Evolutionary conservation across 805 yeast genomes (phyloP).

Genomic region (Candida alai): DNA sequence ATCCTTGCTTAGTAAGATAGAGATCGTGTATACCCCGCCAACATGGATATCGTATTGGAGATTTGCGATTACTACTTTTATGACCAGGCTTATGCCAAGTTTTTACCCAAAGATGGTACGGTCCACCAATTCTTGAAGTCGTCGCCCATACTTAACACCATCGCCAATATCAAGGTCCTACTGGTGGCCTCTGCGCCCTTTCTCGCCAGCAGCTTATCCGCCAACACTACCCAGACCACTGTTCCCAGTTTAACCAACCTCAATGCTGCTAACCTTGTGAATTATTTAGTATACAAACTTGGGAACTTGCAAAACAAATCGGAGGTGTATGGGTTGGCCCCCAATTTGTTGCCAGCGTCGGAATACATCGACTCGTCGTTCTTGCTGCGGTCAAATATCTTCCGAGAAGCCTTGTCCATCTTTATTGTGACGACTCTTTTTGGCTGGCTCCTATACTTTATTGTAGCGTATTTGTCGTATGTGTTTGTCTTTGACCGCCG

Average conservation of each 20-base stretch:
- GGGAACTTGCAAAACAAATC: slow-evolving; percentile 23
- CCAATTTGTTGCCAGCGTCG: slow-evolving; percentile 53
- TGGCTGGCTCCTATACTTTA: slow-evolving; percentile 80
- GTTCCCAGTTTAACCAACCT: background rate
- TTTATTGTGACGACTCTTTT: slow-evolving; percentile 70
- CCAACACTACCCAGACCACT: background rate
- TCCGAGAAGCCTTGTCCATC: slow-evolving; percentile 69
- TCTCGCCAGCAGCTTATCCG: background rate
- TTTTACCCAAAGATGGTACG: slow-evolving; percentile 33
- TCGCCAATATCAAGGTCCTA: slow-evolving; percentile 2
- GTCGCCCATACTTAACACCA: slow-evolving; percentile 5
- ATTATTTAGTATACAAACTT: slow-evolving; percentile 8
- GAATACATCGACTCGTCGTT: slow-evolving; percentile 61
- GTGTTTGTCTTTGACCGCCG: slow-evolving; percentile 77
- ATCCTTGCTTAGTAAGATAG: too few relatives aligned
- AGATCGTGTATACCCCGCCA: slow-evolving; percentile 9
- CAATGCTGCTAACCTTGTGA: slow-evolving; percentile 5
- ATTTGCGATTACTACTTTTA: slow-evolving; percentile 66
- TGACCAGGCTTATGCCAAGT: slow-evolving; percentile 68
- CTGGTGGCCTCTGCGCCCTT: too few relatives aligned
- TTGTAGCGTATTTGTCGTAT: slow-evolving; percentile 75
- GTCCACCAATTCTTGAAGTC: slow-evolving; percentile 13
- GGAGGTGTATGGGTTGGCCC: slow-evolving; percentile 59
- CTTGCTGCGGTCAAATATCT: slow-evolving; percentile 63
- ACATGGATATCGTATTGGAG: slow-evolving; percentile 91